Percentiles rank a stretch among this genome's conserved stretches.
These are phyloP conservation scores for Pythium dissotocum DNA, from an alignment of 352 stramenopile genomes.

Conservation along the genomic window DNA sequence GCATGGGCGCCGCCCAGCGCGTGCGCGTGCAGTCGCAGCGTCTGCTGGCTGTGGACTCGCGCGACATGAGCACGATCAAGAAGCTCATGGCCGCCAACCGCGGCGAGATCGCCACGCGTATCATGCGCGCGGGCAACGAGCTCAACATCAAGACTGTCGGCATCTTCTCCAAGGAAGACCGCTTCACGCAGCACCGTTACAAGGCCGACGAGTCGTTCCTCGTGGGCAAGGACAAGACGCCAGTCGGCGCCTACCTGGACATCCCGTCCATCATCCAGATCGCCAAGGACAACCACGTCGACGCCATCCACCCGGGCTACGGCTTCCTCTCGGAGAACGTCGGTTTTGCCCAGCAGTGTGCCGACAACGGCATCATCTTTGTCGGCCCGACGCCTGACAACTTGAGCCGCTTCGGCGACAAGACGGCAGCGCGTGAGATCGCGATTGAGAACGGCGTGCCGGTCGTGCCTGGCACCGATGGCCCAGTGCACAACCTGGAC, in stretches of 20 bases:
- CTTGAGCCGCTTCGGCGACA: conserved; percentile 88
- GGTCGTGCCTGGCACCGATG: conserved; percentile 89
- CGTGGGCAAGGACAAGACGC: conserved; percentile 88
- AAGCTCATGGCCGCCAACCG: conserved; percentile 98
- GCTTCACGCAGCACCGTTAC: conserved; percentile 95
- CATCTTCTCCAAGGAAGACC: conserved; percentile 93
- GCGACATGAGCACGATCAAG: conserved; percentile 84
- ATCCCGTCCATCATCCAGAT: conserved; percentile 94
- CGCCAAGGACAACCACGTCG: conserved; percentile 89
- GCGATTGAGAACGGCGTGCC: conserved; percentile 89
- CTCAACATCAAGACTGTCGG: conserved; percentile 91
- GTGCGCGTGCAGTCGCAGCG: conserved; percentile 14
- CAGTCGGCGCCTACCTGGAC: conserved; percentile 96
- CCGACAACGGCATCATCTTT: conserved; percentile 93
- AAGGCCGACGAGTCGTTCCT: conserved; percentile 97
- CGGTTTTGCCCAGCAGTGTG: conserved; percentile 92
- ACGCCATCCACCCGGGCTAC: conserved; percentile 97
- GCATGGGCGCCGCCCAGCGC: conserved; percentile 1
- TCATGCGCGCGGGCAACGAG: conserved; percentile 95
- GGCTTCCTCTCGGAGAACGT: conserved; percentile 97
- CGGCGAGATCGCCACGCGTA: conserved; percentile 97
- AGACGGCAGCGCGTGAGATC: conserved; percentile 87
- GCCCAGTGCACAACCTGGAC: conserved; percentile 85
- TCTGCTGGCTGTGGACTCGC: conserved; percentile 25
- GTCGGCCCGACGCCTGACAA: conserved; percentile 95